A percentile compares a stretch with the other conserved stretches of the same genome.
Evolutionary conservation across 148 eudicot genomes (phyloP).

Genomic region (Nepenthes gracilis): DNA sequence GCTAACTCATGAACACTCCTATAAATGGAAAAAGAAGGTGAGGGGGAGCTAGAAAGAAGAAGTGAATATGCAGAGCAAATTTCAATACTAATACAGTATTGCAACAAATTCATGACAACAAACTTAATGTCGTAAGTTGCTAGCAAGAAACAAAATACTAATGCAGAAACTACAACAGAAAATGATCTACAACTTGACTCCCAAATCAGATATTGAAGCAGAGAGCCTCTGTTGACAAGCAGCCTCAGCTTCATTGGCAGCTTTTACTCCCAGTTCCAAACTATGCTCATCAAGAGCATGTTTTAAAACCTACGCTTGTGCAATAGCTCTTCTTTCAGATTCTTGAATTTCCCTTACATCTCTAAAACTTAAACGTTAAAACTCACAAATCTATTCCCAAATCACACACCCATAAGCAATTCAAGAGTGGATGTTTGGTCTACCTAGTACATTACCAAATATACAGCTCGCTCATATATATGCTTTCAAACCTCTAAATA

Average conservation of each 20-base stretch:
- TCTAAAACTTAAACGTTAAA: conserved; percentile 5
- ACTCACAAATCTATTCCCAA: conserved; percentile 1
- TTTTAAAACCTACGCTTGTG: conserved; percentile 57
- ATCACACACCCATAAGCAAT: not conserved
- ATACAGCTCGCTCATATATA: too few species aligned
- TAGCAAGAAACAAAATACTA: not conserved
- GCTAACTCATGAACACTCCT: conserved; percentile 69
- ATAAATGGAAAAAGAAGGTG: conserved; percentile 4
- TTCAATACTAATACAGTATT: not conserved
- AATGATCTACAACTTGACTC: conserved; percentile 57
- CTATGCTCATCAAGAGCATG: conserved; percentile 71
- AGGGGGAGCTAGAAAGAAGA: not conserved
- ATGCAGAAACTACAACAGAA: conserved; percentile 6
- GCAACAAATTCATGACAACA: too few species aligned
- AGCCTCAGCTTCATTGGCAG: conserved; percentile 90
- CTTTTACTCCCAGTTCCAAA: conserved; percentile 77
- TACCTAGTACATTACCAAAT: too few species aligned
- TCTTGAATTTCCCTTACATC: conserved; percentile 45
- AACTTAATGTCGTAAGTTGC: not conserved
- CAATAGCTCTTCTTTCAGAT: conserved; percentile 63
- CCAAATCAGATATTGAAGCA: conserved; percentile 67
- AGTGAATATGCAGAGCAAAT: too few species aligned
- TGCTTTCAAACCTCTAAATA: too few species aligned
- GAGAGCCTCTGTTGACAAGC: conserved; percentile 74
- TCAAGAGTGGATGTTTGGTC: too few species aligned